Percentiles rank a stretch among this genome's conserved stretches.
These are phyloP conservation scores for Phoenix roebelenii DNA, from an alignment of 176 grass and related monocot species.

Conservation along the genomic window DNA sequence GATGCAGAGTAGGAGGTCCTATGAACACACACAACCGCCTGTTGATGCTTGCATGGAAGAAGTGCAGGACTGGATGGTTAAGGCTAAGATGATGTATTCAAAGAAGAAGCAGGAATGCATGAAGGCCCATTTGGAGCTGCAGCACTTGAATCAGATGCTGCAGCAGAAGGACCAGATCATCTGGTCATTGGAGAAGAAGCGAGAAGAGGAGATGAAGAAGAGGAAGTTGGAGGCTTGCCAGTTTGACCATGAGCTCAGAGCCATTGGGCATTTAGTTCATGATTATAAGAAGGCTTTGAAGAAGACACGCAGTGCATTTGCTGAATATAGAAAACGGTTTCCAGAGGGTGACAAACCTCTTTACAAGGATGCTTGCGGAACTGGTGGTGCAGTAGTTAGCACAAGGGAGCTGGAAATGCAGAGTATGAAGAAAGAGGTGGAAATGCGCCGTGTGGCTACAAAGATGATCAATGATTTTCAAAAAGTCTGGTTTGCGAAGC, in stretches of 20 bases:
- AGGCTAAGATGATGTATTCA: constrained; percentile 41
- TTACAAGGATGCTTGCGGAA: constrained; percentile 39
- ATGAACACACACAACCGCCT: constrained; percentile 20
- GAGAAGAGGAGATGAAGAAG: constrained; percentile 48
- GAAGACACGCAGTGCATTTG: constrained; percentile 31
- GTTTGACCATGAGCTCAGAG: constrained; percentile 65
- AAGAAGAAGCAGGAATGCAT: constrained; percentile 45
- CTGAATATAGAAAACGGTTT: constrained; percentile 51
- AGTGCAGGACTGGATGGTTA: constrained; percentile 19
- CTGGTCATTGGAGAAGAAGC: constrained; percentile 38
- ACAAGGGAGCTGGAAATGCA: constrained; percentile 48
- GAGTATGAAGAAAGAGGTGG: constrained; percentile 31
- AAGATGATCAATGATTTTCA: constrained; percentile 41
- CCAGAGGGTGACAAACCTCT: constrained; percentile 31
- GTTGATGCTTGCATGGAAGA: constrained; percentile 34
- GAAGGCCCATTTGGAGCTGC: constrained; percentile 34
- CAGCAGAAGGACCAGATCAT: constrained; percentile 55
- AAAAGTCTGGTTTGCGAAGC: constrained; percentile 33
- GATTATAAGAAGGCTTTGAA: constrained; percentile 51
- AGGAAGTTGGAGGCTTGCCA: constrained; percentile 45
- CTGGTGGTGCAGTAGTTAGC: constrained; percentile 55
- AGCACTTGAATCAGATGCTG: constrained; percentile 27
- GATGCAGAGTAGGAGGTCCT: constrained; percentile 19
- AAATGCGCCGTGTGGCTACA: constrained; percentile 9
- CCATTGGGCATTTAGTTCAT: constrained; percentile 42